Base-by-base conservation (phyloP, 495 filamentous ascomycete species). In the Polyplosphaeria fusca region DNA sequence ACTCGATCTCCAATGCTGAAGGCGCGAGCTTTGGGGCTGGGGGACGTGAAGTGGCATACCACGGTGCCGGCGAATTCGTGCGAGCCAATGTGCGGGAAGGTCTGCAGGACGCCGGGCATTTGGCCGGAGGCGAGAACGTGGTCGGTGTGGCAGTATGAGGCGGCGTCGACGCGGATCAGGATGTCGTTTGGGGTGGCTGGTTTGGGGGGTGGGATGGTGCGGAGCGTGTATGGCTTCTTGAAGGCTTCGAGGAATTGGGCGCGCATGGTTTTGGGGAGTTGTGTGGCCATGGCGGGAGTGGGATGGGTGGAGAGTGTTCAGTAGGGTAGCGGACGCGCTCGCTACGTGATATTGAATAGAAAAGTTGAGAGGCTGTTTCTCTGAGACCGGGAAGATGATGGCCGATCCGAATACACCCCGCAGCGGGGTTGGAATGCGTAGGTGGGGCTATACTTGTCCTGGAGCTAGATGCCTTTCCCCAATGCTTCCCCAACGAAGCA, bases 71-170 rank as follows among this genome's bases (percentile, higher is more conserved):
- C 56, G 24, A 60, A 60, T 24, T 64, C 61, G 46, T 64, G 61
- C 19, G 47, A 60, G 20, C 55, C 43, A 32, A 60, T 32, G 44
- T 50, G 48, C 32, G 61, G 61, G 38, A 64, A 60, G n/a, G 22
- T 22, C 3, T 46, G 37, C 5, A 55, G 60, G 35, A 57, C 39
- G 3, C 57, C 59, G 18, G 65, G 56, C 69, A 73, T 71, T 14
- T 66, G 56, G 23, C 71, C 71, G 14, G 60, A 52, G 30, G 67
- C 67, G 20, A 72, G 67, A 12, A 73, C 71, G 25, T 49, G 58
- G 51, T 73, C 71, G 12, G 71, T 71, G 61, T 73, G 71, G 56
- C 71, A 73, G 60, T 73, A 73, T 11, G 69, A 72, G 3, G 71
- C 71, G 2, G 70, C 71, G 35, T 66, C 61, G 5, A 73, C 71